Conservation (phyloP, 768 basidiomycete genomes). For the Russula lepida region DNA sequence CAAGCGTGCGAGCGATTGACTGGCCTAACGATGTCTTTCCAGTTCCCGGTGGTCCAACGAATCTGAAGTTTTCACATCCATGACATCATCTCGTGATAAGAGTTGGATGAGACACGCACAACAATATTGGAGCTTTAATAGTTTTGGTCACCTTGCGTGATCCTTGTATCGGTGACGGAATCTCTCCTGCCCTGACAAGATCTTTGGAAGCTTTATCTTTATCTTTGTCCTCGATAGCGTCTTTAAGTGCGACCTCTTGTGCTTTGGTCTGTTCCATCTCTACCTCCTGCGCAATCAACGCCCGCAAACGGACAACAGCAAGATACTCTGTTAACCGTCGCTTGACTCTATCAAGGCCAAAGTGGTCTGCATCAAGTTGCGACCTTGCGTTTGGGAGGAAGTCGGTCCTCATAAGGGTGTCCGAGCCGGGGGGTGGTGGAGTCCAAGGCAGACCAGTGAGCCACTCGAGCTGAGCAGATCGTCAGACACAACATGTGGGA, state of each 20-base stretch:
- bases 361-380: constrained; percentile 86
- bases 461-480: constrained; percentile 71
- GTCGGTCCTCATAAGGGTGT: constrained; percentile 39
- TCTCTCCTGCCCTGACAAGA: constrained; percentile 13
- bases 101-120: constrained; percentile 32
- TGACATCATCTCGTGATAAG: background rate
- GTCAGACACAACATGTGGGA: background rate
- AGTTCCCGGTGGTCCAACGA: constrained; percentile 85
- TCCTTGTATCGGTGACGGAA: background rate
- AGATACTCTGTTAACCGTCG: constrained; percentile 86
- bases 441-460: constrained; percentile 82
- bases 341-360: constrained; percentile 88
- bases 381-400: constrained; percentile 65
- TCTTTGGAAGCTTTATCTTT: background rate
- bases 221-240: constrained; percentile 10
- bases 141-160: constrained; percentile 28
- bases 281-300: constrained; percentile 18
- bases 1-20: constrained; percentile 75
- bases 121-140: constrained; percentile 65
- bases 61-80: constrained; percentile 33
- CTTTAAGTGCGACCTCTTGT: constrained; percentile 20
- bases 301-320: constrained; percentile 62
- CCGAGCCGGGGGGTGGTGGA: constrained; percentile 32
- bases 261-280: constrained; percentile 8
- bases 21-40: constrained; percentile 91